Conservation (phyloP, 306 rosid genomes). For the Oxytropis ochrocephala region DNA sequence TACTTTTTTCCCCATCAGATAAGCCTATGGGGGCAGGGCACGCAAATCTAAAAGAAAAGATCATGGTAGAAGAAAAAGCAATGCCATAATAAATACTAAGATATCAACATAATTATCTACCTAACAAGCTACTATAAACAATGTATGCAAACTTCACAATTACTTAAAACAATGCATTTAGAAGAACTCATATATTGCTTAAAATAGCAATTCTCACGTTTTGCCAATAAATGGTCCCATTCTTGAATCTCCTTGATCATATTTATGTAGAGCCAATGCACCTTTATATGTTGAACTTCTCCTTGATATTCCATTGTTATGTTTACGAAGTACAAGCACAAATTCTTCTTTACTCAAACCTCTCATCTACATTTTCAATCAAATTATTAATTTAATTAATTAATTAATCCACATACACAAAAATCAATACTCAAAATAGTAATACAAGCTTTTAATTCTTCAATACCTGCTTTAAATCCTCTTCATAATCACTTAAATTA, state of each 20-base stretch:
- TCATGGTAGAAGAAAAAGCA: background rate
- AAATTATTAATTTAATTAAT: background rate
- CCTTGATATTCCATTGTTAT: slow-evolving; percentile 53
- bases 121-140: too few relatives aligned
- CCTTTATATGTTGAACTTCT: slow-evolving; percentile 56
- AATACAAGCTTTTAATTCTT: background rate
- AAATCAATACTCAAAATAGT: background rate
- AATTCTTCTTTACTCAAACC: slow-evolving; percentile 63
- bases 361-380: slow-evolving; percentile 44
- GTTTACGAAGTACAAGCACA: slow-evolving; percentile 61
- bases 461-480: slow-evolving; percentile 61
- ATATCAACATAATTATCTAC: too few relatives aligned
- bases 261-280: slow-evolving; percentile 40
- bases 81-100: background rate
- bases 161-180: background rate
- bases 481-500: slow-evolving; percentile 58
- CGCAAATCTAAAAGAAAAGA: background rate
- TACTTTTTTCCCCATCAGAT: slow-evolving; percentile 45
- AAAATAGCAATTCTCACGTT: slow-evolving; percentile 38
- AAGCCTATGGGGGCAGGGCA: slow-evolving; percentile 23
- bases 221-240: slow-evolving; percentile 58
- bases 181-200: background rate
- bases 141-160: background rate
- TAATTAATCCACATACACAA: background rate
- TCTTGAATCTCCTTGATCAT: slow-evolving; percentile 59